Evolutionary conservation across 805 yeast species (phyloP), one percentile per base, ranked within the genome.

Genomic region (Nakazawaea ambrosiae): DNA sequence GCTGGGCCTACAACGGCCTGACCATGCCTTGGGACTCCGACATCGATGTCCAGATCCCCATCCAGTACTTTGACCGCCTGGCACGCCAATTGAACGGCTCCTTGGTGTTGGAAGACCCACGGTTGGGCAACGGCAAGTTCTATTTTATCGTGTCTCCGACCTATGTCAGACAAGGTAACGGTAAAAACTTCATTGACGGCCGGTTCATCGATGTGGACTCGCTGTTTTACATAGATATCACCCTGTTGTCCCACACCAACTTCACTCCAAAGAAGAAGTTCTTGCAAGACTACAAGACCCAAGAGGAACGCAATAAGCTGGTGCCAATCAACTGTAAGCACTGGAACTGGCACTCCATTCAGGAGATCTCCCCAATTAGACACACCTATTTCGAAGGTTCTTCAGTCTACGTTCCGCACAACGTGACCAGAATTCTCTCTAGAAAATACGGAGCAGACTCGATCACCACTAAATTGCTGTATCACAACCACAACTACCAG

Each of bases 341-440:
- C 39, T 43, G 43, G 32, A 56, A 54, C 35, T 54, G 53, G 50
- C 50, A 49, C 35, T 33, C 45, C 2, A 39, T 43, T 28, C 42
- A 45, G 9, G 73, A 68, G 41, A 46, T 70, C 20, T 59, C 64
- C 33, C 75, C 75, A 11, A 46, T 70, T 35, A 55, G 65, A 37
- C 61, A 62, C 43, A 59, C 74, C 0, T 45, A 53, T 18, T 62
- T 64, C 26, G 76, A 70, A 50, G 75, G 75, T 27, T 67, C 66
- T 36, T 54, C 61, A 28, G 70, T 66, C 2, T 70, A 66, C 48
- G 51, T 67, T 32, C 75, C 75, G 15, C 55, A 58, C 33, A 57
- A 57, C 29, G 61, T 57, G 42, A 48, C 61, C 4, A 53, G 50
- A 5, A 56, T 65, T 11, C 51, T 70, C 34, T 45, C 50, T 7